Base-by-base conservation (phyloP, 2,329 filamentous ascomycete species). In the Nemania sp. region DNA sequence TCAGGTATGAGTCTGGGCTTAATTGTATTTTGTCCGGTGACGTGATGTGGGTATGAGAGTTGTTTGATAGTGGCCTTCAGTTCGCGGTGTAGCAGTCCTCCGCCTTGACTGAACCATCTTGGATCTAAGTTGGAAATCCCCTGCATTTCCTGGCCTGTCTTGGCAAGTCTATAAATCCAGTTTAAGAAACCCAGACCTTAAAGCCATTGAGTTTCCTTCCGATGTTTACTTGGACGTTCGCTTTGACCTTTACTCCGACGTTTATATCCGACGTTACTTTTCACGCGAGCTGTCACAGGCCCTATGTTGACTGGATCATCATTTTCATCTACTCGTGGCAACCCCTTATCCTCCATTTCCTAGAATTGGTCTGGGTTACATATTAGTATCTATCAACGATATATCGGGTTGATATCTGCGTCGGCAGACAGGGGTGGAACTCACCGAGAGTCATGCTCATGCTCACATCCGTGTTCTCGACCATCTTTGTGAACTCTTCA, bases 401-500 rank as follows among this genome's bases (percentile, higher is more conserved):
- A 12, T 15, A 20, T 33, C n/a, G 23, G 30, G n/a, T 24, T 12
- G 5, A 49, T 8, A 33, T 31, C 5, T 15, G 19, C 3, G 41
- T 19, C 7, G 22, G 34, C 3, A n/a, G 11, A 39, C 11, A 17
- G 15, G 15, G 26, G 22, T 31, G 11, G 15, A 53, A 79, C 79
- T 73, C 68, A 86, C 85, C 84, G 68, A 88, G 76, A 64, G 85
- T 88, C 84, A 88, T 87, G 76, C 83, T 88, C 81, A 86, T 86
- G 76, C 83, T 86, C 64, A 88, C 81, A 67, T 88, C 85, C 52
- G 93, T 97, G 72, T 89, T 96, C 81, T 97, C 93, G 46, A 99
- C 94, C 93, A 99, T 97, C 78, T 94, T 91, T 57, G 86, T 93
- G 72, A 99, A 99, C 80, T 99, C 94, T 75, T 97, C 91, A 68